Conservation (phyloP, 805 yeast genomes). For the Vanderwaltozyma verrucispora region DNA sequence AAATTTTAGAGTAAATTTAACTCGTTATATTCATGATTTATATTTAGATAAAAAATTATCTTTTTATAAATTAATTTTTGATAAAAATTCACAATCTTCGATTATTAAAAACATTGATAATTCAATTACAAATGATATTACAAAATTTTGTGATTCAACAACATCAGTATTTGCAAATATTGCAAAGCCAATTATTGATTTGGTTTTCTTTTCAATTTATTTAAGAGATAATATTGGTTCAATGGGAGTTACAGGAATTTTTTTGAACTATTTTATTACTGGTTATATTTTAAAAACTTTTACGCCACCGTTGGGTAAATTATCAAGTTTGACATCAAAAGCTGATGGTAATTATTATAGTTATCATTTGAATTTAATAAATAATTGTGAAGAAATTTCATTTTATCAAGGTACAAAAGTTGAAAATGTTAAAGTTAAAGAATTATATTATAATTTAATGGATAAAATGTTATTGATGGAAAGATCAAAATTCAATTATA, state of each 20-base stretch:
- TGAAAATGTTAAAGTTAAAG: slow-evolving; percentile 57
- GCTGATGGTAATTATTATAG: slow-evolving; percentile 86
- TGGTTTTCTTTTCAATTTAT: slow-evolving; percentile 74
- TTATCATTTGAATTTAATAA: slow-evolving; percentile 73
- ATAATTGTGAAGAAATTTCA: slow-evolving; percentile 88
- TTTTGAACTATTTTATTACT: slow-evolving; percentile 68
- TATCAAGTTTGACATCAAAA: slow-evolving; percentile 61
- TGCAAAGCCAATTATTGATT: slow-evolving; percentile 86
- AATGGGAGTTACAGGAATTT: slow-evolving; percentile 74
- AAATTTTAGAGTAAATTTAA: slow-evolving; percentile 74
- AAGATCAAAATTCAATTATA: slow-evolving; percentile 53
- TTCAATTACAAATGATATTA: slow-evolving; percentile 76
- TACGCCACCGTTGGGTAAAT: slow-evolving; percentile 78
- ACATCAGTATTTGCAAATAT: slow-evolving; percentile 77
- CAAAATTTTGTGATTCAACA: slow-evolving; percentile 68
- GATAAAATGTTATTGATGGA: slow-evolving; percentile 45
- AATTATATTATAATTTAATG: slow-evolving; percentile 48
- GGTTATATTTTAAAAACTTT: slow-evolving; percentile 61
- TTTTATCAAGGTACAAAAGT: slow-evolving; percentile 81
- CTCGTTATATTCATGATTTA: slow-evolving; percentile 82
- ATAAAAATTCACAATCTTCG: slow-evolving; percentile 33
- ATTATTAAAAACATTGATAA: slow-evolving; percentile 59
- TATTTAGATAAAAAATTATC: slow-evolving; percentile 73
- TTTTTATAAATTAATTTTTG: slow-evolving; percentile 70
- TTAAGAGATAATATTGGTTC: slow-evolving; percentile 79